Percentiles rank a stretch among this genome's conserved stretches.
These are phyloP conservation scores for Magnaporthiopsis incrustans DNA, from an alignment of 2,329 filamentous ascomycete genomes.

Conservation along the genomic window DNA sequence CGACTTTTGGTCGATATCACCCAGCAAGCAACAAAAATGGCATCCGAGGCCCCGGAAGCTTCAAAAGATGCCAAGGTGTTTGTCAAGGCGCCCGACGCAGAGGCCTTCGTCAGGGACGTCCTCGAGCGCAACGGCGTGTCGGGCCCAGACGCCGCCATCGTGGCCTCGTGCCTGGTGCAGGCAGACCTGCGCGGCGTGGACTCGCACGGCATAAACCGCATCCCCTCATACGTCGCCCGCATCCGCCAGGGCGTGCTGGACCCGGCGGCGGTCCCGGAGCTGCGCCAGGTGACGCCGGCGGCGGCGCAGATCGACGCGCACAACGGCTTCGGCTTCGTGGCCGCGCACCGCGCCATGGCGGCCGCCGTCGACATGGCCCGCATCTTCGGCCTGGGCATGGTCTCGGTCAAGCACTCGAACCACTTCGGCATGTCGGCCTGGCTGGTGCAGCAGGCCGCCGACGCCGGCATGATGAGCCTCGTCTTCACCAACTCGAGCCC, in stretches of 20 bases:
- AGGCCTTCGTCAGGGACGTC: slow-evolving; percentile 2
- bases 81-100: slow-evolving; percentile 4
- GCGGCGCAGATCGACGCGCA: slow-evolving; percentile 20
- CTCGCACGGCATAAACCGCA: slow-evolving; percentile 18
- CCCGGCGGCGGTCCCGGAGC: slow-evolving; percentile 12
- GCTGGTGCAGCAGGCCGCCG: slow-evolving; percentile 69
- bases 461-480: slow-evolving; percentile 61
- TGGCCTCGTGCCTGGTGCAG: slow-evolving; percentile 16
- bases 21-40: neutral
- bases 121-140: slow-evolving; percentile 18
- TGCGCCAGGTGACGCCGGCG: slow-evolving; percentile 18
- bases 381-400: slow-evolving; percentile 65
- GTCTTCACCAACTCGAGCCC: slow-evolving; percentile 68
- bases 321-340: slow-evolving; percentile 23
- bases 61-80: neutral
- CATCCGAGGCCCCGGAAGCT: slow-evolving; percentile 1
- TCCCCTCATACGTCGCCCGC: slow-evolving; percentile 17
- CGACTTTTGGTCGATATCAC: too few species aligned
- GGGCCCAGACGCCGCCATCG: slow-evolving; percentile 10
- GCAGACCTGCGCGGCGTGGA: slow-evolving; percentile 21
- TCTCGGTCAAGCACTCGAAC: slow-evolving; percentile 67
- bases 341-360: slow-evolving; percentile 39
- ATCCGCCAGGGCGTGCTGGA: slow-evolving; percentile 16
- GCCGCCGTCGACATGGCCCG: slow-evolving; percentile 59
- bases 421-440: slow-evolving; percentile 81